Evolutionary conservation across 129 eudicot genomes (phyloP).

Genomic region (Centaurea solstitialis): DNA sequence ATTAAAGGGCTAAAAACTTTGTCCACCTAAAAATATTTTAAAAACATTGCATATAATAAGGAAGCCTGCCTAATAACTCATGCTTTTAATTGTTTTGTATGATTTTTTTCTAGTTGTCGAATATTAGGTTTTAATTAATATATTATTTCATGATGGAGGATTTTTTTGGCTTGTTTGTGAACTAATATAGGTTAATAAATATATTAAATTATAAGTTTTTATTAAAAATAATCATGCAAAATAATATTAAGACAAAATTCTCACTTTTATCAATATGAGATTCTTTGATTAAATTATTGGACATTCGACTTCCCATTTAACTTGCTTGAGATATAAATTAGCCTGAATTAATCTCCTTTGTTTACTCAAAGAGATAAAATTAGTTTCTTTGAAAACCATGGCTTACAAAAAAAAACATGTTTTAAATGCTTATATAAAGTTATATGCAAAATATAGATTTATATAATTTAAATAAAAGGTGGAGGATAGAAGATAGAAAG

Average conservation of each 20-base stretch:
- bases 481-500: no score
- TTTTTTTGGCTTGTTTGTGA: no score
- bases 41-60: no score
- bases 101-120: no score
- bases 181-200: not conserved
- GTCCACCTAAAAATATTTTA: not conserved
- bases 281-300: not conserved
- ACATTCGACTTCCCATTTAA: no score
- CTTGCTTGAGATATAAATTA: no score
- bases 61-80: no score
- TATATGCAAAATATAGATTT: not conserved
- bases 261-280: not conserved
- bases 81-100: no score
- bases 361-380: not conserved
- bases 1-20: not conserved
- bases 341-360: no score
- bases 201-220: not conserved
- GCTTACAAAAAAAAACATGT: not conserved
- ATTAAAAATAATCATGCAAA: not conserved
- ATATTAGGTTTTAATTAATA: no score
- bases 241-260: not conserved
- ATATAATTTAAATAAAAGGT: not conserved
- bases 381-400: not conserved
- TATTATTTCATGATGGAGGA: no score
- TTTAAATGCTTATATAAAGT: not conserved